A percentile compares a stretch with the other conserved stretches of the same genome.
Conservation (phyloP, 306 rosid genomes). For the Hippophae rhamnoides region DNA sequence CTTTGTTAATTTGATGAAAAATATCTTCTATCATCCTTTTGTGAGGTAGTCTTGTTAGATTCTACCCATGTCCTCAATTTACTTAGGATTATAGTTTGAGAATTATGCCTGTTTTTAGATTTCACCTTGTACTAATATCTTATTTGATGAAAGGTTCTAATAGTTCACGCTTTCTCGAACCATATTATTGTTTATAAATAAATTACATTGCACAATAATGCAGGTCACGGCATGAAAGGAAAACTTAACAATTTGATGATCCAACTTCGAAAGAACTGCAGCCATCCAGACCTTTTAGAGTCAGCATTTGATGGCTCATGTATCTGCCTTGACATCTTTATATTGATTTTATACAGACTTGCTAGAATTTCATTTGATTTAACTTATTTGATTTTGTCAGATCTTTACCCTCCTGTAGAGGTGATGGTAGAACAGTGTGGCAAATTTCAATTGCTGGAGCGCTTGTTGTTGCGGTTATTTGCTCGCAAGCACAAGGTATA, state of each 20-base stretch:
- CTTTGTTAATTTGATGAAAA: no score
- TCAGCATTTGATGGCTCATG: constrained; percentile 54
- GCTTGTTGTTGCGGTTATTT: constrained; percentile 52
- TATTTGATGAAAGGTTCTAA: background rate
- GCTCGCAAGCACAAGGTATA: constrained; percentile 67
- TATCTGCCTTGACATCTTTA: constrained; percentile 16
- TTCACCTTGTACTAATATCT: background rate
- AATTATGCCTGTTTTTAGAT: background rate
- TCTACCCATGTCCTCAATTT: no score
- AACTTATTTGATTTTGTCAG: constrained; percentile 29
- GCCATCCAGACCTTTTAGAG: constrained; percentile 85
- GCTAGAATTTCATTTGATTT: constrained; percentile 13
- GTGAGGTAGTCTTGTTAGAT: no score
- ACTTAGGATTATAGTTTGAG: no score
- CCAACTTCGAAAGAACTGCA: constrained; percentile 94
- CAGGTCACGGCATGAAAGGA: constrained; percentile 30
- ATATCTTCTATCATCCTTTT: no score
- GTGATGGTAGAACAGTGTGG: constrained; percentile 83
- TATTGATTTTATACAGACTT: constrained; percentile 3
- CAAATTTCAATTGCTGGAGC: constrained; percentile 70
- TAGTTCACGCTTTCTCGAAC: background rate
- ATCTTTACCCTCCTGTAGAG: constrained; percentile 56
- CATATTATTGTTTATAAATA: background rate
- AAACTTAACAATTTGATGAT: constrained; percentile 50
- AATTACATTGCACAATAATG: constrained; percentile 11